These are phyloP conservation scores for Neurospora sp. DNA, from an alignment of 495 filamentous ascomycete genomes.

Conservation along the genomic window DNA sequence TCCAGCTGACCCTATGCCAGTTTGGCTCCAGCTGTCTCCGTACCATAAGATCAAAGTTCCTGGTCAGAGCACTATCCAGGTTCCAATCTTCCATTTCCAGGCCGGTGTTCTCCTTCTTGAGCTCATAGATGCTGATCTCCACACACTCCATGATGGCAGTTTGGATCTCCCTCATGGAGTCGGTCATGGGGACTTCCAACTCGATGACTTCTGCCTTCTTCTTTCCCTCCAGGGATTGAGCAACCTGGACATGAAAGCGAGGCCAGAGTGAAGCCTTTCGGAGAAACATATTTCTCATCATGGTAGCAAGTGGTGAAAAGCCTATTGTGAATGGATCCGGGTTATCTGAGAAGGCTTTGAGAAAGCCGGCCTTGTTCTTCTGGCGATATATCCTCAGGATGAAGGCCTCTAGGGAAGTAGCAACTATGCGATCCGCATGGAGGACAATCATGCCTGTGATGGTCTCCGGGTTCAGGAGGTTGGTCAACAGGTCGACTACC, in stretches of 20 bases:
- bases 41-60: slow-evolving; percentile 83
- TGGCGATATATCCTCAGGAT: slow-evolving; percentile 90
- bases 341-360: slow-evolving; percentile 93
- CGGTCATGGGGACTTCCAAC: slow-evolving; percentile 92
- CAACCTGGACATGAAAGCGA: slow-evolving; percentile 85
- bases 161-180: slow-evolving; percentile 86
- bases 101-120: slow-evolving; percentile 80
- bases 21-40: slow-evolving; percentile 88
- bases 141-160: slow-evolving; percentile 94
- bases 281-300: slow-evolving; percentile 89
- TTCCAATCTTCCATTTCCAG: slow-evolving; percentile 98
- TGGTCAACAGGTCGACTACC: slow-evolving; percentile 82
- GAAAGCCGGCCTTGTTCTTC: slow-evolving; percentile 82
- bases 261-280: slow-evolving; percentile 86
- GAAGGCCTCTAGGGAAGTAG: slow-evolving; percentile 88
- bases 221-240: slow-evolving; percentile 77
- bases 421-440: slow-evolving; percentile 79
- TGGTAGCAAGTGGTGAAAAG: slow-evolving; percentile 79
- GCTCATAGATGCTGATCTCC: slow-evolving; percentile 81
- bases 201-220: slow-evolving; percentile 96
- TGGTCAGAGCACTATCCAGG: slow-evolving; percentile 85
- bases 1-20: slow-evolving; percentile 94
- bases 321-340: slow-evolving; percentile 87
- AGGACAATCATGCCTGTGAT: slow-evolving; percentile 83
- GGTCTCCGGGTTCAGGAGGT: slow-evolving; percentile 70